Percentiles rank a stretch among this genome's conserved stretches.
phyloP scores from a whole-genome alignment of 331 rosid species.

The Quercus lobata region DNA sequence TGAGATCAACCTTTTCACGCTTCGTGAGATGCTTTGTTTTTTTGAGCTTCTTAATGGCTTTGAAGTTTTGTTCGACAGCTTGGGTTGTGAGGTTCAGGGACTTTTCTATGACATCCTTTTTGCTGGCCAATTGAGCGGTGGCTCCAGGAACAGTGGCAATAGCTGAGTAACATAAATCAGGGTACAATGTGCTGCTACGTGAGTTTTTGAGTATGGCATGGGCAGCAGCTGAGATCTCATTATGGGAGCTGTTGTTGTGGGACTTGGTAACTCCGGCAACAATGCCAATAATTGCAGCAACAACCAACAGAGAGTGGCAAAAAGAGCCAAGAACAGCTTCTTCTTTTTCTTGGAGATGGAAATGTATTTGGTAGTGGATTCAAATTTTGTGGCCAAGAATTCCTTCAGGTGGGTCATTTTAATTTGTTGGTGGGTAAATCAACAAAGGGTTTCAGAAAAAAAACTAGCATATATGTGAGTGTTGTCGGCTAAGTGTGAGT shows the following conservation, averaged over 20 bases:
- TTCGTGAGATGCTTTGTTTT: slow-evolving; percentile 24
- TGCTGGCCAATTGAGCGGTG: no score
- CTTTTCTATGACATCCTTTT: no score
- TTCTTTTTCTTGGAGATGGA: slow-evolving; percentile 19
- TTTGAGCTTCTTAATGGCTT: slow-evolving; percentile 23
- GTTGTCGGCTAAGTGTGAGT: no score
- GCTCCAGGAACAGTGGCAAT: slow-evolving; percentile 28
- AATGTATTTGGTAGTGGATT: slow-evolving; percentile 19
- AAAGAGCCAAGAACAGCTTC: slow-evolving; percentile 36
- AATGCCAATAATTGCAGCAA: slow-evolving; percentile 35
- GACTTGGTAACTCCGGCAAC: slow-evolving; percentile 35
- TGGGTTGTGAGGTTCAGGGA: no score
- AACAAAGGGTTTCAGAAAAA: no score
- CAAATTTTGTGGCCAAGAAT: slow-evolving; percentile 23
- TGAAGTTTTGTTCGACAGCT: no score
- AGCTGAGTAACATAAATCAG: slow-evolving; percentile 64
- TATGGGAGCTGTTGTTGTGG: background rate
- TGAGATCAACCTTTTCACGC: slow-evolving; percentile 63
- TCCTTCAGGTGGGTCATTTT: slow-evolving; percentile 28
- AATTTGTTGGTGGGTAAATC: background rate
- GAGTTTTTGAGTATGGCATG: slow-evolving; percentile 55
- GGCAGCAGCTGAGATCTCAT: slow-evolving; percentile 20
- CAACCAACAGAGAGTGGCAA: slow-evolving; percentile 32
- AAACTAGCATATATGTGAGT: no score
- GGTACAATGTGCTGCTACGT: slow-evolving; percentile 65